Conservation (phyloP, 139 green algal genomes). For the Medakamo hakoo region DNA sequence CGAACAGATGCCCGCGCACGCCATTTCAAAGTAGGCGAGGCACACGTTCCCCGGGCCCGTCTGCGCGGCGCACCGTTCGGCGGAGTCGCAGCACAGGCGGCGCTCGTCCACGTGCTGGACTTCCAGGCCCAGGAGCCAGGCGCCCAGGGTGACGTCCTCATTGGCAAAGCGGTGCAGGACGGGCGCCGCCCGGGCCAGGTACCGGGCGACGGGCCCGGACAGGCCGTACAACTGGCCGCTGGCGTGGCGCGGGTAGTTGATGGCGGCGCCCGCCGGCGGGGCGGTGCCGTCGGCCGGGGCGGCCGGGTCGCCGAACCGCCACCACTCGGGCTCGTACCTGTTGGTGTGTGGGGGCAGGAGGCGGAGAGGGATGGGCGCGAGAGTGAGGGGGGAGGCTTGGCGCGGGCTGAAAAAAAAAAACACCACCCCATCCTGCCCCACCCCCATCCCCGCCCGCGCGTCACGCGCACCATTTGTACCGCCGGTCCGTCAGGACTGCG, state of each 20-base stretch:
- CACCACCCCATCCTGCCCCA: too few relatives aligned
- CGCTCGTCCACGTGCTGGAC: conserved; percentile 44
- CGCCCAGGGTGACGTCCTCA: conserved; percentile 53
- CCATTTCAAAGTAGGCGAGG: conserved; percentile 25
- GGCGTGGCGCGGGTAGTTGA: conserved; percentile 38
- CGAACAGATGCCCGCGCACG: conserved; percentile 30
- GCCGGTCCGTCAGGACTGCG: conserved; percentile 30
- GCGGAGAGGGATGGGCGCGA: too few relatives aligned
- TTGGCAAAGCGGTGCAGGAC: conserved; percentile 50
- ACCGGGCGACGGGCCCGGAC: conserved; percentile 27
- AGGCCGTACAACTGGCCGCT: conserved; percentile 36
- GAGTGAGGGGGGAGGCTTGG: too few relatives aligned
- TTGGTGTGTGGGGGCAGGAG: neutral
- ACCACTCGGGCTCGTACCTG: conserved; percentile 34
- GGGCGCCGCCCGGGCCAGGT: conserved; percentile 28
- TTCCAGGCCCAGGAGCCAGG: conserved; percentile 55
- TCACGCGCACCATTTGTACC: conserved; percentile 28
- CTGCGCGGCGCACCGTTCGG: conserved; percentile 20
- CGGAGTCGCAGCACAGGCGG: conserved; percentile 36
- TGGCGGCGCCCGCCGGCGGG: conserved; percentile 13
- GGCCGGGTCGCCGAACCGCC: conserved; percentile 37
- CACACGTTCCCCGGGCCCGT: conserved; percentile 17
- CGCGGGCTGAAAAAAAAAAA: too few relatives aligned
- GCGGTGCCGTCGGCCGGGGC: too few relatives aligned
- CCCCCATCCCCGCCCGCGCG: too few relatives aligned